phyloP scores from a whole-genome alignment of 1,284 basidiomycete genomes.

The Cronartium quercuum region DNA sequence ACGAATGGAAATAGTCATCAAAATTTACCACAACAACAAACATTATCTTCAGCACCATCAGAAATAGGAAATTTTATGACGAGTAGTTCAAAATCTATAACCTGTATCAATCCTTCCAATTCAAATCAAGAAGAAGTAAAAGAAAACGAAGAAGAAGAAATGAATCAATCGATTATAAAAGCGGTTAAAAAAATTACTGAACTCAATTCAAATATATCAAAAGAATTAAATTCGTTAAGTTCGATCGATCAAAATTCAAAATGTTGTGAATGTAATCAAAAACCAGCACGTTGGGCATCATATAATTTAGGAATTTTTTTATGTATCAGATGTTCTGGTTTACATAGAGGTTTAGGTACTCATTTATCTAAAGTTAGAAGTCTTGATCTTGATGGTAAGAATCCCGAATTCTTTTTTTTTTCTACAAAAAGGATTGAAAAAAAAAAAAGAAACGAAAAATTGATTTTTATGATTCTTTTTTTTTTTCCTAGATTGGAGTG shows the following conservation, averaged over 20 bases:
- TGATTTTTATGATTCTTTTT: not conserved
- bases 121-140: not conserved
- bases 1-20: too few relatives aligned
- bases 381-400: slow-evolving; percentile 53
- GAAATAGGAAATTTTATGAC: too few relatives aligned
- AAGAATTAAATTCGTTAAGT: not conserved
- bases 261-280: slow-evolving; percentile 33
- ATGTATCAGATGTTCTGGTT: slow-evolving; percentile 54
- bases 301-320: slow-evolving; percentile 53
- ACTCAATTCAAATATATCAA: not conserved
- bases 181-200: not conserved
- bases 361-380: slow-evolving; percentile 54
- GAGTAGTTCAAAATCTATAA: not conserved
- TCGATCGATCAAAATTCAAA: not conserved
- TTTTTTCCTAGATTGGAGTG: slow-evolving; percentile 48
- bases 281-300: slow-evolving; percentile 51
- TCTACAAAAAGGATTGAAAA: not conserved
- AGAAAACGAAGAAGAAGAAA: not conserved
- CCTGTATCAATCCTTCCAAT: not conserved
- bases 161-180: not conserved
- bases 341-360: slow-evolving; percentile 54
- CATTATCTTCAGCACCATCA: too few relatives aligned
- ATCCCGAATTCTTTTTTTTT: not conserved
- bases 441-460: not conserved
- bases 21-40: too few relatives aligned